A percentile compares a stretch with the other conserved stretches of the same genome.
These are phyloP conservation scores for Russula virescens DNA, from an alignment of 768 basidiomycete genomes.

Conservation along the genomic window DNA sequence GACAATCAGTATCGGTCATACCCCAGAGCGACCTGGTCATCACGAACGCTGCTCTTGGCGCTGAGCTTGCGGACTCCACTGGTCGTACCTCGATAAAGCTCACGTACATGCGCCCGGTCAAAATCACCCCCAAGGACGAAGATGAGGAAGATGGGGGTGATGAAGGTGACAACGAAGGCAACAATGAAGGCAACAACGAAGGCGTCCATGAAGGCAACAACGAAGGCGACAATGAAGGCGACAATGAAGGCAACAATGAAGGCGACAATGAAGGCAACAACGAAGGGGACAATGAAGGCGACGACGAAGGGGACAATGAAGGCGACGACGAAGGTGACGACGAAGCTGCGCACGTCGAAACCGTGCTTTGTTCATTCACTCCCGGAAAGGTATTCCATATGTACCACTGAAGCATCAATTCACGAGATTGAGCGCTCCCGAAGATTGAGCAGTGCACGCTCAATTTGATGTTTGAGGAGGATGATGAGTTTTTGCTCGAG, in stretches of 20 bases:
- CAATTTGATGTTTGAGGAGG: conserved; percentile 64
- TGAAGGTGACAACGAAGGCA: conserved; percentile 40
- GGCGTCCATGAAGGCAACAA: too few species aligned
- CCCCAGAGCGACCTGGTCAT: conserved; percentile 68
- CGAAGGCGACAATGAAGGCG: too few species aligned
- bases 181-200: too few species aligned
- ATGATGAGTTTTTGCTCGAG: conserved; percentile 61
- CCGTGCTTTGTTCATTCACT: conserved; percentile 72
- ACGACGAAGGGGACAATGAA: too few species aligned
- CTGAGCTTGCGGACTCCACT: conserved; percentile 55
- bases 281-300: too few species aligned
- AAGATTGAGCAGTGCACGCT: conserved; percentile 74
- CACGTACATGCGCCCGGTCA: conserved; percentile 40
- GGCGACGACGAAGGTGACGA: too few species aligned
- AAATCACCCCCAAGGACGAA: conserved; percentile 42
- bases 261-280: too few species aligned
- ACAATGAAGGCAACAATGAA: too few species aligned
- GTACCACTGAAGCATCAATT: neutral
- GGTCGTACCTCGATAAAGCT: conserved; percentile 66
- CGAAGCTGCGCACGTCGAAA: conserved; percentile 35
- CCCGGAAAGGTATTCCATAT: conserved; percentile 61
- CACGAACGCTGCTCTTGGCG: conserved; percentile 78
- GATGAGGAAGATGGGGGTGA: conserved; percentile 40
- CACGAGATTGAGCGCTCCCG: conserved; percentile 1
- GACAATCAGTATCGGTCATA: conserved; percentile 48